Evolutionary conservation across 2,329 filamentous ascomycete species (phyloP).

Genomic region (Aspergillus sojae): DNA sequence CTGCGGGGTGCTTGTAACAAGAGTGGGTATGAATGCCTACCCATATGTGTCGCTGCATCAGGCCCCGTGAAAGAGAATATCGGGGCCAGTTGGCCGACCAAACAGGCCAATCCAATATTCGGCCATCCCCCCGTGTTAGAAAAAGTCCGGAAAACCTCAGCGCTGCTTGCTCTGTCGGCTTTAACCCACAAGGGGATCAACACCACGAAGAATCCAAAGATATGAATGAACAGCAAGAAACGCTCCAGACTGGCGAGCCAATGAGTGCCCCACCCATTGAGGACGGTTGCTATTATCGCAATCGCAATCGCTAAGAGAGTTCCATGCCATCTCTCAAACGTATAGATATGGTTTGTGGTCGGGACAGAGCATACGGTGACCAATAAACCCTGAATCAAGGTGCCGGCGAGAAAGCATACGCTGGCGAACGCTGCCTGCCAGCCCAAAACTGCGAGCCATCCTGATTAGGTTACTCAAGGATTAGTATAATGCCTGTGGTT

Average conservation of each 20-base stretch:
- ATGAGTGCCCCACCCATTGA: conserved; percentile 53
- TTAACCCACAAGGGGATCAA: conserved; percentile 38
- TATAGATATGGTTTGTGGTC: conserved; percentile 38
- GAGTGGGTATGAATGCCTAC: conserved; percentile 16
- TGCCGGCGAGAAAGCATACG: conserved; percentile 36
- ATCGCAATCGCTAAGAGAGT: conserved; percentile 25
- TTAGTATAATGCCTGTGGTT: background rate
- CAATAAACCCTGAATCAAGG: conserved; percentile 38
- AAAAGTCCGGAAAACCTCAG: conserved; percentile 23
- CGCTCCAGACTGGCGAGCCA: conserved; percentile 55
- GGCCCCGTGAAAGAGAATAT: conserved; percentile 33
- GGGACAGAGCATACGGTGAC: conserved; percentile 32
- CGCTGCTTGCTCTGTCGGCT: conserved; percentile 29
- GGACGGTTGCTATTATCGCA: conserved; percentile 48
- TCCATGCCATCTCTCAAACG: background rate
- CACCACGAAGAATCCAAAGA: conserved; percentile 48
- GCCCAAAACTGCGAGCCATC: conserved; percentile 41
- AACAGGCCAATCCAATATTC: conserved; percentile 39
- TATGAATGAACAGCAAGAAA: conserved; percentile 53
- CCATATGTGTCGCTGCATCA: conserved; percentile 38
- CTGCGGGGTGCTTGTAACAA: background rate
- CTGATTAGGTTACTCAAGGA: conserved; percentile 14
- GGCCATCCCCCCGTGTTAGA: conserved; percentile 40
- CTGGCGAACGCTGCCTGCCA: conserved; percentile 40
- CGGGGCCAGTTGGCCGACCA: conserved; percentile 36